Percentiles rank a stretch among this genome's conserved stretches.
These are phyloP conservation scores for Agrocybe praecox DNA, from an alignment of 768 basidiomycete species.

Conservation along the genomic window DNA sequence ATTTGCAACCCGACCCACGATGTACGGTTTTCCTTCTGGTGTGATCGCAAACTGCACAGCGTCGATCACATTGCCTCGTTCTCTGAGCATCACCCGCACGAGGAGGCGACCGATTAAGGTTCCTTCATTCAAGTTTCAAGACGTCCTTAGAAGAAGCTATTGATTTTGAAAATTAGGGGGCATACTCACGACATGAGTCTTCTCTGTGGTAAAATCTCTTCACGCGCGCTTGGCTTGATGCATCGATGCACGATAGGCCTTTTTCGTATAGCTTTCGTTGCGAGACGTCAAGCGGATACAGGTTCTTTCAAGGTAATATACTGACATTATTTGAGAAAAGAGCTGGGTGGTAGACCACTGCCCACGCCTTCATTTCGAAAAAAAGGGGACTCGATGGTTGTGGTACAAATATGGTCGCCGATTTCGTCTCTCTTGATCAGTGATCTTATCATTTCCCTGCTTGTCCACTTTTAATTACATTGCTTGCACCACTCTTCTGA, in stretches of 20 bases:
- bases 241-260: constrained; percentile 61
- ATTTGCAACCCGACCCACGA: constrained; percentile 46
- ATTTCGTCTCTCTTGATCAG: not conserved
- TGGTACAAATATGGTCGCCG: not conserved
- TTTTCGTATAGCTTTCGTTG: constrained; percentile 58
- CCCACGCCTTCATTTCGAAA: constrained; percentile 43
- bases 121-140: constrained; percentile 42
- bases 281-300: constrained; percentile 6
- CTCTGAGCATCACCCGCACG: constrained; percentile 61
- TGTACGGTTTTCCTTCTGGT: constrained; percentile 73
- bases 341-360: constrained; percentile 42
- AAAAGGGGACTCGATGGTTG: constrained; percentile 11
- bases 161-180: not conserved
- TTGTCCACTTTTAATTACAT: not conserved
- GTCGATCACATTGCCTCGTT: constrained; percentile 51
- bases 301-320: constrained; percentile 2
- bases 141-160: not conserved
- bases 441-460: not conserved
- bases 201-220: constrained; percentile 68
- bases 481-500: too few species aligned
- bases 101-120: constrained; percentile 79
- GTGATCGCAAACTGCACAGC: constrained; percentile 60
- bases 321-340: constrained; percentile 44
- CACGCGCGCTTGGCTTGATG: constrained; percentile 56
- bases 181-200: constrained; percentile 71